Base-by-base conservation (phyloP, 1,284 basidiomycete species). In the Phylloporus gajari region DNA sequence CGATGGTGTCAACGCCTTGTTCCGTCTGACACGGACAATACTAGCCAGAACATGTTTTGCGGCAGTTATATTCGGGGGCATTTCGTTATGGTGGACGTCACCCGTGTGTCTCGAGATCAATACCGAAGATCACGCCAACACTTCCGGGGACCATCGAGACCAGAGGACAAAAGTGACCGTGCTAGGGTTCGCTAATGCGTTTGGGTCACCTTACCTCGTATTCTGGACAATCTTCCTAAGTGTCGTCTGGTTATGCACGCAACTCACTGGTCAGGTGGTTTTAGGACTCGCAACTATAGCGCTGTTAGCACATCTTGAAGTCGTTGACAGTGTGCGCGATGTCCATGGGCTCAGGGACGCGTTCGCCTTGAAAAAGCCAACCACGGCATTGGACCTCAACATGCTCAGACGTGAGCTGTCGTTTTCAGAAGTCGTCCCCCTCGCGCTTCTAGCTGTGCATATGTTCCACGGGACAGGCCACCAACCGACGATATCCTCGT, bases 381-480 rank as follows among this genome's bases (percentile, higher is more conserved):
- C 88, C 8, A 76, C 84, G 3, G 35, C 68, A 8, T 38, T 79
- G 27, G 70, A 79, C 46, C 69, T 77, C 12, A 71, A 73, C 2
- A 68, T 75, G 7, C 68, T 74, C 40, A 68, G 56, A 44, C 73
- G 74, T 58, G 73, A 68, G 23, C 60, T 80, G 5, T 72, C 70
- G 13, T 95, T 97, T 82, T 84, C 88, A 3, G 94, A 96, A 73
- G 83, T 94, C 42, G 86, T 91, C 2, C 91, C 93, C 0, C 80
- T 97, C 27, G 92, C 93, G 2, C 87, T 97, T 11, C 87, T 97
- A n/a, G 92, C 91, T 0, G 81, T 93, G 63, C 87, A 95, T 69
- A 83, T 89, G 13, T 99, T 97, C 88, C 96, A 95, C 81, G 86
- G 90, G 0, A 98, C 97, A 0, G 97, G 97, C 2, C 97, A 99